A percentile compares a stretch with the other conserved stretches of the same genome.
phyloP scores from a whole-genome alignment of 805 yeast species.

The Starmerella ratchasimensis region DNA sequence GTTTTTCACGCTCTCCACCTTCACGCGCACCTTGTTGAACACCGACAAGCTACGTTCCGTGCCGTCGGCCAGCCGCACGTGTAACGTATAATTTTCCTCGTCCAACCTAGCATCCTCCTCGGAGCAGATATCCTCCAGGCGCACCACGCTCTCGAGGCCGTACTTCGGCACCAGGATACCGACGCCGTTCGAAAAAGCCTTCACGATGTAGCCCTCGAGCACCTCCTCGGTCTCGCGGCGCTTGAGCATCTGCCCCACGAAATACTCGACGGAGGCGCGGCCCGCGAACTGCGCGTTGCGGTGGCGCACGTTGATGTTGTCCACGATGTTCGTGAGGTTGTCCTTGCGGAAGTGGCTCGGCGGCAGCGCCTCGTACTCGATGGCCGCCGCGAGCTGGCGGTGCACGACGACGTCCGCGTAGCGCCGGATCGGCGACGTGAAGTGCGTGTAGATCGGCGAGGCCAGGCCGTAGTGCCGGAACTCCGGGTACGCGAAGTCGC shows the following conservation, averaged over 20 bases:
- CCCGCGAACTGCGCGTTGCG: conserved; percentile 99
- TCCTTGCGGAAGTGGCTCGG: conserved; percentile 72
- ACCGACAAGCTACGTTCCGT: conserved; percentile 42
- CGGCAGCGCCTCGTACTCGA: conserved; percentile 77
- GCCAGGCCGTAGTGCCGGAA: conserved; percentile 96
- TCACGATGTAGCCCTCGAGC: conserved; percentile 72
- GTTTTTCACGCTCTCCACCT: conserved; percentile 68
- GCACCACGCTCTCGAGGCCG: conserved; percentile 89
- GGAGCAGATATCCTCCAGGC: conserved; percentile 56
- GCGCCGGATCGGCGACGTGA: conserved; percentile 95
- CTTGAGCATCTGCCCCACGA: conserved; percentile 95
- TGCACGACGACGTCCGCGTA: conserved; percentile 97
- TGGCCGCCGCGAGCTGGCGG: conserved; percentile 96
- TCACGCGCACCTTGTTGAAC: conserved; percentile 76
- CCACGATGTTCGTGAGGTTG: conserved; percentile 78
- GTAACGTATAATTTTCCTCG: conserved; percentile 62
- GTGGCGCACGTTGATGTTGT: conserved; percentile 83
- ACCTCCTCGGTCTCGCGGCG: conserved; percentile 56
- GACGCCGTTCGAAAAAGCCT: conserved; percentile 86
- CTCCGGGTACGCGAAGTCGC: conserved; percentile 78
- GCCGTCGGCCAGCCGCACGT: conserved; percentile 36
- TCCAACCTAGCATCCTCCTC: conserved; percentile 43
- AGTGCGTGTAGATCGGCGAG: conserved; percentile 93
- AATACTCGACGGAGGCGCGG: conserved; percentile 92
- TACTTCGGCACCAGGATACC: conserved; percentile 90